A percentile compares a stretch with the other conserved stretches of the same genome.
These are phyloP conservation scores for Gynochthodes officinalis DNA, from an alignment of 257 asterid species.

Conservation along the genomic window DNA sequence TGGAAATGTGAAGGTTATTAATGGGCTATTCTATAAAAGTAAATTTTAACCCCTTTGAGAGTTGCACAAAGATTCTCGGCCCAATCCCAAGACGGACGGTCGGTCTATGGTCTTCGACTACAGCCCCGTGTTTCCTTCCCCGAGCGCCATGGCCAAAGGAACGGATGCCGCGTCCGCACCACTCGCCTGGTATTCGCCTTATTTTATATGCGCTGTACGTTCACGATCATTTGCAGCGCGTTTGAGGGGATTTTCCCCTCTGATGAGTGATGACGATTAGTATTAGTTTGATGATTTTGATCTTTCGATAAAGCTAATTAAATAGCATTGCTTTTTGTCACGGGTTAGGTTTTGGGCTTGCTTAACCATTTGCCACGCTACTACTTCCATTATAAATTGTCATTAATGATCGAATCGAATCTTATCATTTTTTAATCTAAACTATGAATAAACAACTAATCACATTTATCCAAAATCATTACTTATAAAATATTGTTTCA, in stretches of 20 bases:
- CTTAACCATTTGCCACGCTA: not conserved
- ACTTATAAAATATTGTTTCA: too few species aligned
- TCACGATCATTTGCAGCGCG: conserved; percentile 7
- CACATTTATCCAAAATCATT: not conserved
- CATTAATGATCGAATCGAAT: not conserved
- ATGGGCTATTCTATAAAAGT: conserved; percentile 31
- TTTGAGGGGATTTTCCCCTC: not conserved
- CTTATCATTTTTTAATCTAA: not conserved
- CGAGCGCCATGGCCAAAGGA: conserved; percentile 3
- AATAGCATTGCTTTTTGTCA: not conserved
- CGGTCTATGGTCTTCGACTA: conserved; percentile 19
- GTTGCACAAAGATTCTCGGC: conserved; percentile 42
- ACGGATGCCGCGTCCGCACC: not conserved
- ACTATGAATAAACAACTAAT: not conserved
- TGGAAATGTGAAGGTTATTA: conserved; percentile 15
- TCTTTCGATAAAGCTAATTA: not conserved
- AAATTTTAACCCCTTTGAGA: not conserved
- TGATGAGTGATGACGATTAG: not conserved
- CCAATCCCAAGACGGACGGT: conserved; percentile 41
- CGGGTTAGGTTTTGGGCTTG: not conserved
- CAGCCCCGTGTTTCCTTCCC: conserved; percentile 12
- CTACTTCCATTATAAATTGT: too few species aligned
- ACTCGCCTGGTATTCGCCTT: not conserved
- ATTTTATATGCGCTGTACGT: conserved; percentile 1
- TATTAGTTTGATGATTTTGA: not conserved